Percentiles rank a stretch among this genome's conserved stretches.
phyloP scores from a whole-genome alignment of 2,329 filamentous ascomycete genomes.

The Pseudofabraea citricarpa region DNA sequence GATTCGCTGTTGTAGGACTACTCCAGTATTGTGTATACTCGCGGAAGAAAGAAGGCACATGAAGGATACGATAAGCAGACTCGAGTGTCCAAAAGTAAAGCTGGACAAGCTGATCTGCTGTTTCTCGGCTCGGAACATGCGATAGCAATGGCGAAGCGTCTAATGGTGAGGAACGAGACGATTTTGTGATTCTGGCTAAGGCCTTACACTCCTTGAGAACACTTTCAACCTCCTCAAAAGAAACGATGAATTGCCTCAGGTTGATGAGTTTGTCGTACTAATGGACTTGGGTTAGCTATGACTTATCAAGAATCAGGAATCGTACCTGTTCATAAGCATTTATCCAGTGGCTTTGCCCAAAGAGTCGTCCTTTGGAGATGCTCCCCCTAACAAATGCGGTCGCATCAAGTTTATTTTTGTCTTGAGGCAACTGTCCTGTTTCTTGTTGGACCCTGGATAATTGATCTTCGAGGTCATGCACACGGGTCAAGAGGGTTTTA shows the following conservation, averaged over 20 bases:
- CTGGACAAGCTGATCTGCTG: slow-evolving; percentile 15
- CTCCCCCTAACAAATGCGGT: too few species aligned
- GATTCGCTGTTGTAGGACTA: slow-evolving; percentile 9
- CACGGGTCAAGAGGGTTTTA: too few species aligned
- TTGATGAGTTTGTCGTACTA: not conserved
- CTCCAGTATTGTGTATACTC: slow-evolving; percentile 18
- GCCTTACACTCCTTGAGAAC: not conserved
- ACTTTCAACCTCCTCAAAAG: not conserved
- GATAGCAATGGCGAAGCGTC: too few species aligned
- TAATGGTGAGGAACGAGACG: not conserved
- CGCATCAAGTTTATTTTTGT: not conserved
- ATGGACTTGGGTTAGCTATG: too few species aligned
- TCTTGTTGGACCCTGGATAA: too few species aligned
- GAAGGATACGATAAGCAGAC: slow-evolving; percentile 18
- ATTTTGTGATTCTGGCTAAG: not conserved
- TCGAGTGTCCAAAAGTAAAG: slow-evolving; percentile 22
- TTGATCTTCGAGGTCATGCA: too few species aligned
- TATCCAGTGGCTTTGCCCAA: not conserved
- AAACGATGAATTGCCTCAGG: not conserved
- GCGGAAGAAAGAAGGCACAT: slow-evolving; percentile 18
- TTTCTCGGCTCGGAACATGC: slow-evolving; percentile 14
- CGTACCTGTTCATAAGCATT: not conserved
- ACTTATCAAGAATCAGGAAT: not conserved
- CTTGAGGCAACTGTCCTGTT: too few species aligned
- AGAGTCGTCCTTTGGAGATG: not conserved